Evolutionary conservation across 495 filamentous ascomycete genomes (phyloP), one percentile per base, ranked within the genome.

Genomic region (Halenospora varia): DNA sequence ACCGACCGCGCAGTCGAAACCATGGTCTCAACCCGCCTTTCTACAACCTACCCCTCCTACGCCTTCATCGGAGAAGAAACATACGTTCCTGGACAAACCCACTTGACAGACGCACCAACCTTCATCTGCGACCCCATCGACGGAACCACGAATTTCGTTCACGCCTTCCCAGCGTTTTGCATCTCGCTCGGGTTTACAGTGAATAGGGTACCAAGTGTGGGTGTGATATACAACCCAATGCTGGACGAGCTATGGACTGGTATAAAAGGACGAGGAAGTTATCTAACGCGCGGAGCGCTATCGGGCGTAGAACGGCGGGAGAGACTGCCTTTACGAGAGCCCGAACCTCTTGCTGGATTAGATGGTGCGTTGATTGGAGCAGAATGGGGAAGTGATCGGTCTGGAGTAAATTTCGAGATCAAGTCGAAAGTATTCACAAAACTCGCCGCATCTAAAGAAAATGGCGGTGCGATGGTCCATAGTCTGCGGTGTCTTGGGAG

Each of bases 101-200:
- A 11, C 3, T 74, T 96, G 55, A 89, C 87, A 2, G 64, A 77
- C 39, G 77, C 74, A 1, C 91, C 91, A 1, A 96, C 91, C 46
- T 96, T 96, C 73, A 81, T 96, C 70, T 82, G 88, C 57, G 91
- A 96, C 73, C 91, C 91, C 41, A 92, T 95, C 64, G 91, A 96
- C 73, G 91, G 91, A 56, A 95, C 90, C 11, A 84, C 84, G 47
- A 96, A 96, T 74, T 96, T 96, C 64, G 82, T 96, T 4, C 91
- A 96, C 72, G 76, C 77, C 51, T 88, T 89, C 73, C 88, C 90
- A 13, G 79, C 85, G 64, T 87, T 89, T 59, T 90, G 85, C 73
- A 85, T 96, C 65, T 92, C 88, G 10, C 84, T 95, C 11, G 91
- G 88, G 26, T 83, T 96, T 62, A 80, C 83, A 35, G 64, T 90